Percentiles rank a stretch among this genome's conserved stretches.
Evolutionary conservation across 179 eudicot genomes (phyloP).

Genomic region (Actinidia arguta): DNA sequence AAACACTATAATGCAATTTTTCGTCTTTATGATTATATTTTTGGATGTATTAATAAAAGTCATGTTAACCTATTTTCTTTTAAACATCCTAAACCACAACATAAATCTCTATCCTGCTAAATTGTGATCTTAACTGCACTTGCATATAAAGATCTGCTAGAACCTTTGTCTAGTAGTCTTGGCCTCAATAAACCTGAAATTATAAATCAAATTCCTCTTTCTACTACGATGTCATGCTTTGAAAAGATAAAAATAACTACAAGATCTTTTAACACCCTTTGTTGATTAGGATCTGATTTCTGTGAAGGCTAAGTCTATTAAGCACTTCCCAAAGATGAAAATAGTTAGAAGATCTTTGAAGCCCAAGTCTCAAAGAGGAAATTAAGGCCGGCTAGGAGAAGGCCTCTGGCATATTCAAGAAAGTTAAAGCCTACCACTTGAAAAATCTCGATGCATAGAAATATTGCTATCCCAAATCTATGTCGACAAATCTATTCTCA

Average conservation of each 20-base stretch:
- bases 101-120: too few species aligned
- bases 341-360: too few species aligned
- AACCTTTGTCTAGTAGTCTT: not conserved
- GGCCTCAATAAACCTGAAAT: not conserved
- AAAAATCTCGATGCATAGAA: slow-evolving; percentile 12
- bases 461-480: not conserved
- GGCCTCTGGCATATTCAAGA: slow-evolving; percentile 27
- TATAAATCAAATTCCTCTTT: not conserved
- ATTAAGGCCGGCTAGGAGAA: slow-evolving; percentile 29
- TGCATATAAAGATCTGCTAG: too few species aligned
- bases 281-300: too few species aligned
- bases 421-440: slow-evolving; percentile 25
- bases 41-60: not conserved
- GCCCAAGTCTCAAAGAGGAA: slow-evolving; percentile 20
- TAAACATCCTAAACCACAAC: not conserved
- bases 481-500: not conserved
- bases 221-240: not conserved
- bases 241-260: not conserved
- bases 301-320: too few species aligned
- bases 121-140: too few species aligned
- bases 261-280: too few species aligned
- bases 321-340: too few species aligned
- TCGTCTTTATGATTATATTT: not conserved
- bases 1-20: not conserved
- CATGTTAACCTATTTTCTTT: not conserved